Evolutionary conservation across 2,329 filamentous ascomycete genomes (phyloP), one percentile per base, ranked within the genome.

Genomic region (Verticillium klebahnii): DNA sequence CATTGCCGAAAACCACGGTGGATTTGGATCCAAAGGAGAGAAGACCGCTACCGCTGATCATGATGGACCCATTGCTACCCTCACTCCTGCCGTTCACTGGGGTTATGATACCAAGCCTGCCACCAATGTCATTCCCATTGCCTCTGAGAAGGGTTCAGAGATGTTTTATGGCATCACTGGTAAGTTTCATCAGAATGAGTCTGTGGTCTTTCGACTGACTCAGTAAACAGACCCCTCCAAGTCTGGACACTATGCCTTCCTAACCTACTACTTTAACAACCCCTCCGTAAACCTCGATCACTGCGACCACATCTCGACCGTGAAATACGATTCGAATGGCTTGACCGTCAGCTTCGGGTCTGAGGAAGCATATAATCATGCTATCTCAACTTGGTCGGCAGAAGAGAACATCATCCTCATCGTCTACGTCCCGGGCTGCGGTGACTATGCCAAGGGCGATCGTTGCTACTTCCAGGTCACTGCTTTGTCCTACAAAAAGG

Each of bases 261-360:
- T 72, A 19, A 70, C 62, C 11, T 72, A 71, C 61, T 64, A 65
- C 56, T 71, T 72, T 61, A 67, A 61, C 5, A 59, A 56, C 2
- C 70, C 69, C 1, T 72, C 71, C 0, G 71, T 73, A 55, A 72
- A 72, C 62, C 65, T 73, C 1, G 71, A 73, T 40, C 69, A 73
- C 34, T 64, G 62, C 50, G 67, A 69, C 3, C 65, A 70, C 25
- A 50, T 70, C 8, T 57, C 52, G 0, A 59, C 65, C 8, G 40
- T 62, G 8, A 66, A 68, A 17, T 54, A 62, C 34, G n/a, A 34
- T 1, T 6, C 54, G 0, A 34, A 60, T 1, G 63, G 61, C 1
- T 56, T 70, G 12, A 57, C 60, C 0, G 58, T 67, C 12, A 60
- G 55, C 15, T 72, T 72, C 57, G 32, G 19, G 6, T 63, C 56